phyloP scores from a whole-genome alignment of 495 filamentous ascomycete genomes.

The Neurospora pannonica region DNA sequence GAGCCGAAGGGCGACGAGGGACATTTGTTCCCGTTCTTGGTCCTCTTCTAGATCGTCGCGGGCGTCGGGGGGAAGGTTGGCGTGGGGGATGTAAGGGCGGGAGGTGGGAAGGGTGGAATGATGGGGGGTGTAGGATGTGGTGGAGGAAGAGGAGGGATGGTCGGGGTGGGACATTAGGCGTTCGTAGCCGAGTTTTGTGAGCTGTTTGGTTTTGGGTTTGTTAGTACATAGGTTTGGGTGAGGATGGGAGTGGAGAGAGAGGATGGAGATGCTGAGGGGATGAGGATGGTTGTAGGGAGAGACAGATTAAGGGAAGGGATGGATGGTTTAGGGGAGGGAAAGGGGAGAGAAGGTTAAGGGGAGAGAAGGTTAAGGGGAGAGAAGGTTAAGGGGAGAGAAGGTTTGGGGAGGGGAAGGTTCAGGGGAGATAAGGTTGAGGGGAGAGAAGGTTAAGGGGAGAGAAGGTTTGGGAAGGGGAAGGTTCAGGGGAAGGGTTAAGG shows the following conservation, averaged over 20 bases:
- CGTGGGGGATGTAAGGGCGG: not conserved
- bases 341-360: not conserved
- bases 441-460: not conserved
- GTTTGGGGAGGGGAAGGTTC: not conserved
- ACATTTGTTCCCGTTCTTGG: not conserved
- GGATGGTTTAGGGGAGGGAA: not conserved
- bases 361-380: not conserved
- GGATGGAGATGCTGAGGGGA: not conserved
- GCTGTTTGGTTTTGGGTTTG: not conserved
- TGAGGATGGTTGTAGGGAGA: not conserved
- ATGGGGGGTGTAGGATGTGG: not conserved
- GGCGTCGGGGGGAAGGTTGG: not conserved
- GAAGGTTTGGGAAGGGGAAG: not conserved
- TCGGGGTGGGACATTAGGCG: slow-evolving; percentile 1
- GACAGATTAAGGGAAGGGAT: not conserved
- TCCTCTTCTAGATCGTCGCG: not conserved
- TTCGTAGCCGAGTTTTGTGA: slow-evolving; percentile 11
- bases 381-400: not conserved
- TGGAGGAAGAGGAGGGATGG: not conserved
- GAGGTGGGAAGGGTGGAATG: not conserved
- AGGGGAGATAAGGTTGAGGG: not conserved
- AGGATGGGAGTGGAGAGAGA: not conserved
- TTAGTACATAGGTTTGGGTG: not conserved
- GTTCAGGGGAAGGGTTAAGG: not conserved
- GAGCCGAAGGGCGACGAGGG: not conserved